A percentile compares a stretch with the other conserved stretches of the same genome.
Conservation (phyloP, 2,329 filamentous ascomycete species). For the Iodosphaeria phyllophila region DNA sequence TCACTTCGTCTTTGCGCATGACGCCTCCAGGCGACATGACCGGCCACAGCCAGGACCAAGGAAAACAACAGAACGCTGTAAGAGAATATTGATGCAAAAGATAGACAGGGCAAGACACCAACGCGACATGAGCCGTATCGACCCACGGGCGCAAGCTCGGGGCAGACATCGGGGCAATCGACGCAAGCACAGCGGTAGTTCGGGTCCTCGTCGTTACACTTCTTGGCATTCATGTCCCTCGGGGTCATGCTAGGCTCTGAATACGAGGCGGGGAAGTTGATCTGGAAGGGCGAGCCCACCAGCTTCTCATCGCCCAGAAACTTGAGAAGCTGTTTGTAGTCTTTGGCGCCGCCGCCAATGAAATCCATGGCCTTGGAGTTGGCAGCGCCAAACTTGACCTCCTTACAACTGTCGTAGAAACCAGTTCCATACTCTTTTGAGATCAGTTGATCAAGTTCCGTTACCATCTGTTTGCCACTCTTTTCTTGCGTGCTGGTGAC, state of each 20-base stretch:
- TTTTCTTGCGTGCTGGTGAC: slow-evolving; percentile 57
- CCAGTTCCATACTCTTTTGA: slow-evolving; percentile 67
- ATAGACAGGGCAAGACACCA: slow-evolving; percentile 77
- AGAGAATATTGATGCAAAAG: slow-evolving; percentile 75
- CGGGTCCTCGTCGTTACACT: slow-evolving; percentile 78
- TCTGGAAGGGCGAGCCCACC: slow-evolving; percentile 90
- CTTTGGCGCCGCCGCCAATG: slow-evolving; percentile 86
- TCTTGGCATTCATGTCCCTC: slow-evolving; percentile 54
- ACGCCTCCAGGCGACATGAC: slow-evolving; percentile 57
- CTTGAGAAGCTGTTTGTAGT: slow-evolving; percentile 71
- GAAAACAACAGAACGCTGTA: slow-evolving; percentile 61
- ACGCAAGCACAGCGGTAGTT: slow-evolving; percentile 82
- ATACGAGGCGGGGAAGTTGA: slow-evolving; percentile 63
- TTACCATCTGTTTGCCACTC: slow-evolving; percentile 42
- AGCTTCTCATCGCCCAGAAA: slow-evolving; percentile 87
- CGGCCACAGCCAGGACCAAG: slow-evolving; percentile 46
- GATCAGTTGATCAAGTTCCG: slow-evolving; percentile 78
- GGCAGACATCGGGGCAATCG: slow-evolving; percentile 76
- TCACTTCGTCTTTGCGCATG: slow-evolving; percentile 62
- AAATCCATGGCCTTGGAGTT: slow-evolving; percentile 90
- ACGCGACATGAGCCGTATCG: slow-evolving; percentile 59
- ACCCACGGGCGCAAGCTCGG: slow-evolving; percentile 59
- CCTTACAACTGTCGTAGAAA: slow-evolving; percentile 95
- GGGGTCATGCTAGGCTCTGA: slow-evolving; percentile 52
- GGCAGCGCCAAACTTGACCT: slow-evolving; percentile 93